Percentiles rank a stretch among this genome's conserved stretches.
phyloP scores from a whole-genome alignment of 345 rosid species.

The Ailanthus altissimus region DNA sequence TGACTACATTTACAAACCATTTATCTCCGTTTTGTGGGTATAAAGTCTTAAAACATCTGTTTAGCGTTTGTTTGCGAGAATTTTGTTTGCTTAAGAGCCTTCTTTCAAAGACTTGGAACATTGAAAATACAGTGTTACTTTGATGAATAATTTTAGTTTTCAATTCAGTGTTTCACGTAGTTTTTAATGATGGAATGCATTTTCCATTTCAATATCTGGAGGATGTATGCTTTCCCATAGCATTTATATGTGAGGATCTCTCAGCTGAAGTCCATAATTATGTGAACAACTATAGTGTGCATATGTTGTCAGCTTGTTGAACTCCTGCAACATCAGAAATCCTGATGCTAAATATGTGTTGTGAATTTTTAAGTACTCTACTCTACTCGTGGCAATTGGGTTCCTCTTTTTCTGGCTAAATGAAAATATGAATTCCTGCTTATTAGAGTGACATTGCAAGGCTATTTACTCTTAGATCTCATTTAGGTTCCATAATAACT shows the following conservation, averaged over 20 bases:
- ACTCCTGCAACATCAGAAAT: neutral
- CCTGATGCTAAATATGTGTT: neutral
- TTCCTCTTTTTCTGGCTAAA: neutral
- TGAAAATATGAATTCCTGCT: neutral
- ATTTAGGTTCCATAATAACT: neutral
- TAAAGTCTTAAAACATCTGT: neutral
- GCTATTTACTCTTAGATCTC: neutral
- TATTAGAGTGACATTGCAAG: neutral
- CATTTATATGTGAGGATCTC: neutral
- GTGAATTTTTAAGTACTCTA: neutral
- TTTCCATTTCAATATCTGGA: neutral
- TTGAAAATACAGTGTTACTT: neutral
- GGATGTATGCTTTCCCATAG: neutral
- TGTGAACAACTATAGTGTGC: neutral
- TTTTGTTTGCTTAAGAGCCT: neutral
- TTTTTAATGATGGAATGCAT: neutral
- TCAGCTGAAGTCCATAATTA: neutral
- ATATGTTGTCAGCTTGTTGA: neutral
- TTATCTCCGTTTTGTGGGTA: neutral
- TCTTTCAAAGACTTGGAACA: neutral
- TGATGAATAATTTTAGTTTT: neutral
- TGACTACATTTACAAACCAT: neutral
- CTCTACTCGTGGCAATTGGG: neutral
- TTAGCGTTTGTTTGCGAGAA: neutral
- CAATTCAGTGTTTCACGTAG: neutral